Percentiles rank a stretch among this genome's conserved stretches.
These are phyloP conservation scores for Laetiporus sulphureus DNA, from an alignment of 1,284 basidiomycete species.

Conservation along the genomic window DNA sequence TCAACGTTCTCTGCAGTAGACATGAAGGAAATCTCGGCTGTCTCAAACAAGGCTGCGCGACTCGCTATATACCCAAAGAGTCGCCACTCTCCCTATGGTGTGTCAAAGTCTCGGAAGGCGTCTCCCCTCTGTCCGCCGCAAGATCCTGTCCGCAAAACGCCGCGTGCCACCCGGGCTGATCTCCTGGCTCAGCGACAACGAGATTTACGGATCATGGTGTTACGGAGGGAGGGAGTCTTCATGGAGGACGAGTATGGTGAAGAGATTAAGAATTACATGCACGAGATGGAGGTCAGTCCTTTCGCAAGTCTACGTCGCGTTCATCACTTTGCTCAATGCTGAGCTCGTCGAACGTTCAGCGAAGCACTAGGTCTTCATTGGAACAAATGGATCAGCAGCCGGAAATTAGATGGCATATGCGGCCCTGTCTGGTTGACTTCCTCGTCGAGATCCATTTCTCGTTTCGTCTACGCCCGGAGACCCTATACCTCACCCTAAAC, in stretches of 20 bases:
- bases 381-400: slow-evolving; percentile 99
- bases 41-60: slow-evolving; percentile 49
- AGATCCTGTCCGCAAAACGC: slow-evolving; percentile 47
- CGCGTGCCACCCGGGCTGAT: slow-evolving; percentile 55
- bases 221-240: slow-evolving; percentile 62
- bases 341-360: slow-evolving; percentile 36
- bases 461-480: slow-evolving; percentile 95
- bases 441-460: slow-evolving; percentile 98
- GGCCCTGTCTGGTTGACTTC: slow-evolving; percentile 98
- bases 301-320: too few relatives aligned
- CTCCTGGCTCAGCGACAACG: slow-evolving; percentile 59
- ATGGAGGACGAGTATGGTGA: slow-evolving; percentile 94
- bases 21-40: slow-evolving; percentile 71
- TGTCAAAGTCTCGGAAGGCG: slow-evolving; percentile 52
- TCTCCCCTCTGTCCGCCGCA: slow-evolving; percentile 40
- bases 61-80: slow-evolving; percentile 70
- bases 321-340: slow-evolving; percentile 10
- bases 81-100: slow-evolving; percentile 72
- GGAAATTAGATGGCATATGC: slow-evolving; percentile 96
- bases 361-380: slow-evolving; percentile 79
- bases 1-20: slow-evolving; percentile 32
- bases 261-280: slow-evolving; percentile 92
- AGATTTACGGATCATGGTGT: slow-evolving; percentile 56
- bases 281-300: slow-evolving; percentile 88
- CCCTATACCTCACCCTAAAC: slow-evolving; percentile 96